A percentile compares a stretch with the other conserved stretches of the same genome.
These are phyloP conservation scores for Pseudocercospora pini-densiflorae DNA, from an alignment of 2,329 filamentous ascomycete species.

Conservation along the genomic window DNA sequence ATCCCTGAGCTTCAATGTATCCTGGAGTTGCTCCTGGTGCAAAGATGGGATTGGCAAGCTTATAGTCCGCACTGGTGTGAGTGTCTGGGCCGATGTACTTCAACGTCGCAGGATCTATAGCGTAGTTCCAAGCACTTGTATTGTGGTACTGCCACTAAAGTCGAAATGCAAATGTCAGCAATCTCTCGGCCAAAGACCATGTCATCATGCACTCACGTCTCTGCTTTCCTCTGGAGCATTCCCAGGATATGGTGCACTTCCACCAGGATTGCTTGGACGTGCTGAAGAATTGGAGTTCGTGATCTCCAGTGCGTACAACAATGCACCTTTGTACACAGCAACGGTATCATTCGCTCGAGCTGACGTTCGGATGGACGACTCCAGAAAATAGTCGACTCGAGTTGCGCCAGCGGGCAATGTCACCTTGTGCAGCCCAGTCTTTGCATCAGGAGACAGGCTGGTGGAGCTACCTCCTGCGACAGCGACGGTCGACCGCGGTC, in stretches of 20 bases:
- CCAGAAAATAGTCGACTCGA: slow-evolving; percentile 42
- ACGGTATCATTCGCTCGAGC: slow-evolving; percentile 48
- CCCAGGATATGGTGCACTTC: slow-evolving; percentile 15
- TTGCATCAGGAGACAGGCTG: slow-evolving; percentile 39
- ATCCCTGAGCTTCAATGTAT: slow-evolving; percentile 40
- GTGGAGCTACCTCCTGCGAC: slow-evolving; percentile 4
- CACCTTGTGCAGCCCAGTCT: slow-evolving; percentile 46
- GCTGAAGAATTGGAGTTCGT: slow-evolving; percentile 30
- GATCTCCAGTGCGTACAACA: slow-evolving; percentile 45
- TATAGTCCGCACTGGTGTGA: not conserved
- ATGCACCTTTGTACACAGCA: slow-evolving; percentile 42
- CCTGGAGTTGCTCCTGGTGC: slow-evolving; percentile 39
- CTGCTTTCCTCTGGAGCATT: slow-evolving; percentile 32
- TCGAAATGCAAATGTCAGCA: not conserved
- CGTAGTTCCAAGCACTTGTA: slow-evolving; percentile 42
- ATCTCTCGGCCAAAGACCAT: not conserved
- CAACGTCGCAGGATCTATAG: slow-evolving; percentile 43
- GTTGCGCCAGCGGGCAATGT: slow-evolving; percentile 41
- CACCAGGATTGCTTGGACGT: slow-evolving; percentile 25
- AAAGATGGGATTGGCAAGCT: slow-evolving; percentile 42
- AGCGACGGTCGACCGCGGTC: slow-evolving; percentile 24
- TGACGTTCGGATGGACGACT: slow-evolving; percentile 40
- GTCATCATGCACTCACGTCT: slow-evolving; percentile 23
- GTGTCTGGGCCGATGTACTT: slow-evolving; percentile 20
- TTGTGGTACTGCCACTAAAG: slow-evolving; percentile 35